These are phyloP conservation scores for Carex littledalei DNA, from an alignment of 176 grass and related monocot genomes.

Conservation along the genomic window DNA sequence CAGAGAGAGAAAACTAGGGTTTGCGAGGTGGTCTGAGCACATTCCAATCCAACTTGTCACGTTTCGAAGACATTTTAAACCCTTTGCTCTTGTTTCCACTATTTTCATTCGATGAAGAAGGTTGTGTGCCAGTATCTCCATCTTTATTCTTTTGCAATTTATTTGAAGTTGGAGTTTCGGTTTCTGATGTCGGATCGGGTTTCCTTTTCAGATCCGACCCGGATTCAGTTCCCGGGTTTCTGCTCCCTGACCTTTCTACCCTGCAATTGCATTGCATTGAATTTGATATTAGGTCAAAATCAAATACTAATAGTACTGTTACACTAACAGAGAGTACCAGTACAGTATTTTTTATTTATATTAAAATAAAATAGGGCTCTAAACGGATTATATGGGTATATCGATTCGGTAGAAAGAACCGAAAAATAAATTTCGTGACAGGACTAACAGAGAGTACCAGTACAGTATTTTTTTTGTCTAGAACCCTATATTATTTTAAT, in stretches of 20 bases:
- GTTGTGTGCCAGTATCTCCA: conserved; percentile 7
- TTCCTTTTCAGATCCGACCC: conserved; percentile 59
- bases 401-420: too few species aligned
- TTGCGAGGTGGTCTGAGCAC: conserved; percentile 41
- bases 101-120: conserved; percentile 27
- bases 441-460: too few species aligned
- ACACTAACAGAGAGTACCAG: too few species aligned
- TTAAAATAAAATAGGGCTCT: too few species aligned
- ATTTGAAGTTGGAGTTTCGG: conserved; percentile 33
- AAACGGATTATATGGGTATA: too few species aligned
- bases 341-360: too few species aligned
- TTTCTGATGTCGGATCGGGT: conserved; percentile 29
- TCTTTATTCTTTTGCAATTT: conserved; percentile 32
- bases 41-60: conserved; percentile 54
- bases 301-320: too few species aligned
- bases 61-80: conserved; percentile 41
- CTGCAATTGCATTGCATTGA: conserved; percentile 32
- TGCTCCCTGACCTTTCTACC: conserved; percentile 42
- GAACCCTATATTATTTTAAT: too few species aligned
- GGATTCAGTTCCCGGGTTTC: conserved; percentile 26
- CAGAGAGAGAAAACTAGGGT: background rate
- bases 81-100: conserved; percentile 36
- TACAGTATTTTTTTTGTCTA: too few species aligned
- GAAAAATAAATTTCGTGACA: too few species aligned
- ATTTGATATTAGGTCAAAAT: background rate